Evolutionary conservation across 805 yeast genomes (phyloP), one percentile per base, ranked within the genome.

Genomic region (Kluyveromyces siamensis): DNA sequence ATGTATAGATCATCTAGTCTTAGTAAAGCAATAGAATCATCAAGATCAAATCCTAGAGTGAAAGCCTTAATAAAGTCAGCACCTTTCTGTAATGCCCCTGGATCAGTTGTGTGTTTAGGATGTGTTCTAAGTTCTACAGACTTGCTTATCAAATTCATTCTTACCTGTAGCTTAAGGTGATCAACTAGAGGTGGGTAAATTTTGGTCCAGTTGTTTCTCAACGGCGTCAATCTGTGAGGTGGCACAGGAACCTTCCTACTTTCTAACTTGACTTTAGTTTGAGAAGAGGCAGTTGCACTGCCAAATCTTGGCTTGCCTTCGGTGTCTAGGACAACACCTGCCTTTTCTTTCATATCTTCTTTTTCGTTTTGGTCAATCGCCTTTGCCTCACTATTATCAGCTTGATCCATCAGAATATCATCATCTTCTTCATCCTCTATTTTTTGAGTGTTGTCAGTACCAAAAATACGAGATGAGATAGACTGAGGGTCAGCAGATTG

Each of bases 21-120:
- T 59, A 93, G 76, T 47, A 93, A 72, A 2, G 99, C 96, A 58
- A 95, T 87, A 37, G 99, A 90, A 68, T 93, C 99, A 66, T 93
- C 99, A 37, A 91, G 79, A 66, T 93, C 99, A 63, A 93, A 93
- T 8, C 99, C 99, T 48, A 91, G 75, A 18, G 96, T 84, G 70
- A 93, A 93, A 0, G 99, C 98, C 63, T 87, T 86, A 50, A 93
- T 80, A 63, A 93, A 93, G 70, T 93, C 99, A 21, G 96, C 96
- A 54, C 98, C 99, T 68, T 93, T 93, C 66, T 93, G 99, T 54
- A 93, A 74, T 9, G 99, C 96, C 44, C 96, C 91, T 19, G 87
- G 84, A 60, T 95, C 99, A 5, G 84, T 84, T 9, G 98, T 90
- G 55, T 74, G 74, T 56, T 84, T 80, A 59, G 84, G 78, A 60